Base-by-base conservation (phyloP, 106 monocot genomes). In the Triglochin maritima region DNA sequence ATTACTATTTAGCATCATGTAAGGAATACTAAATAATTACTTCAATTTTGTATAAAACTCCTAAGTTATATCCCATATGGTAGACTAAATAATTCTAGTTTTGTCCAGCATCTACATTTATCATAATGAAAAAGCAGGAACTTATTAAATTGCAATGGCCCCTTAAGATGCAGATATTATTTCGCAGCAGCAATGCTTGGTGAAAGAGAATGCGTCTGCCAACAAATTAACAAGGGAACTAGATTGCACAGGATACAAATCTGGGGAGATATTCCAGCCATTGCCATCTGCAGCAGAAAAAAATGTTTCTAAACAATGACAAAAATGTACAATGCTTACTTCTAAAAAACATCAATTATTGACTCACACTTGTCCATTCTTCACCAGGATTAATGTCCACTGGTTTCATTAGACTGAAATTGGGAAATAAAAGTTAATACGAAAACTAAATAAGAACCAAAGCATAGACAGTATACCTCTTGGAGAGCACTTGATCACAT, bases 401-500 rank as follows among this genome's bases (percentile, higher is more conserved):
- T 45, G 91, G 83, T 75, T 74, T 81, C 91, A 96, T 84, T 57
- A 77, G 88, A 71, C 91, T 98, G 72, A 53, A 44, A 2, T 60
- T 76, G 68, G 57, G 7, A 56, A 7, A 60, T 46, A 13, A 8
- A 57, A 29, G 12, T 60, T 62, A 72, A 43, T 57, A 41, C 42
- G 56, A 14, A 46, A 1, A 69, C 15, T 14, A 44, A 71, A 67
- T 7, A 51, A 8, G 47, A 70, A 17, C 53, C 15, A 60, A 60
- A 67, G 48, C 12, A 7, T 12, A 13, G 15, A 44, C 3, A 43
- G 41, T 9, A n/a, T 7, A 86, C 98, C 98, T 98, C 81, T 81
- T 98, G 9, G 98, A 89, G 53, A 98, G 98, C 46, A 86, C 98
- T 80, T 98, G 92, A 74, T 98, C 92, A 66, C 98, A 98, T 57